Conservation (phyloP, 2,329 filamentous ascomycete species). For the Ambrosiella beaveri region DNA sequence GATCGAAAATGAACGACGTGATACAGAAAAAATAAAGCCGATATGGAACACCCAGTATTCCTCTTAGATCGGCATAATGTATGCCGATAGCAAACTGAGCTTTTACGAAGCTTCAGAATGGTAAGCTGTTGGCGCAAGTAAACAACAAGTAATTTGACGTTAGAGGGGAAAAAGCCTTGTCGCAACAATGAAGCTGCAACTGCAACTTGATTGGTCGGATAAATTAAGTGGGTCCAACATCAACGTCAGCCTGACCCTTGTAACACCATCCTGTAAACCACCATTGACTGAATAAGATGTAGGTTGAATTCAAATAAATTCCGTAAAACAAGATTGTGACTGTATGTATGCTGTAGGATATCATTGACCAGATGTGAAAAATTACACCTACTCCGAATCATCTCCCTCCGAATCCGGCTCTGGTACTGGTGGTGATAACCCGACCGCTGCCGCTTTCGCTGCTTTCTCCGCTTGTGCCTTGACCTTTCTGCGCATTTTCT, state of each 20-base stretch:
- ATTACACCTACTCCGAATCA: neutral
- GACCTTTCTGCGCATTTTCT: constrained; percentile 39
- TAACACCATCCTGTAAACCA: too few relatives aligned
- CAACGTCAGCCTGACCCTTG: neutral
- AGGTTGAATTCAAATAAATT: neutral
- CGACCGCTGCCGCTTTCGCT: constrained; percentile 8
- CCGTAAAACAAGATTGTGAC: neutral
- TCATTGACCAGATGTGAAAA: neutral
- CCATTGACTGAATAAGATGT: too few relatives aligned
- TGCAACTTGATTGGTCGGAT: neutral
- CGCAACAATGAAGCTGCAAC: neutral
- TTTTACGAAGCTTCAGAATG: neutral
- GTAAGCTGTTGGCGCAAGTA: neutral
- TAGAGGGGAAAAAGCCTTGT: constrained; percentile 6
- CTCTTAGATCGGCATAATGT: neutral
- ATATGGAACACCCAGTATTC: neutral
- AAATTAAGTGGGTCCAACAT: neutral
- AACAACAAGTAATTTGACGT: neutral
- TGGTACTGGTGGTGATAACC: neutral
- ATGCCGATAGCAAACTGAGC: neutral
- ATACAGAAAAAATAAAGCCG: neutral
- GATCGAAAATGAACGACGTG: neutral
- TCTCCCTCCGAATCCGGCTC: neutral
- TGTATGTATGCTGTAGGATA: neutral
- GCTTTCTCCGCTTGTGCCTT: constrained; percentile 39